Base-by-base conservation (phyloP, 108 stramenopile genomes). In the Cyclotella baltica region DNA sequence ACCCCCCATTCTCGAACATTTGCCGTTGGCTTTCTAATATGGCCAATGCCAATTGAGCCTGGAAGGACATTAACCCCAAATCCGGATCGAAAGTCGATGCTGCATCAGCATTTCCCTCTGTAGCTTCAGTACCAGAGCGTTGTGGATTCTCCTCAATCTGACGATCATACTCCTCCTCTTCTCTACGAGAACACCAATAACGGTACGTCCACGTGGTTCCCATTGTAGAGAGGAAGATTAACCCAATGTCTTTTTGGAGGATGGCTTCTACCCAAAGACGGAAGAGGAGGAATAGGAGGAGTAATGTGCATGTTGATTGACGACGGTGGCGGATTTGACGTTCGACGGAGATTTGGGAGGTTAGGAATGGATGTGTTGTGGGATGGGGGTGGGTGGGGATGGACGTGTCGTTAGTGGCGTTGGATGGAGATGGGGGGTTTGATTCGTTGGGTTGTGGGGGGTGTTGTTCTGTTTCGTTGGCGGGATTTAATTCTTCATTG, bases 21-120 rank as follows among this genome's bases (percentile, higher is more conserved):
- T 93, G 90, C 13, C 92, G 84, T 48, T 93, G 92, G 16, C 89
- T 90, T 62, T 96, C 89, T 75, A 96, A 85, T 62, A 96, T 96
- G 47, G 95, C 95, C 71, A 96, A 52, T n/a, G 95, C 95, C 72
- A 96, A 75, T 80, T 96, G 95, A 1, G 93, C 91, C 66, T 96
- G 95, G 75, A 96, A 96, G n/a, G 83, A 85, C 79, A 96, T 71
- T 33, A 89, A 51, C 33, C 87, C 84, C 52, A 95, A 81, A 46
- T 91, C 88, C 18, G 76, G 82, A 47, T 86, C 82, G 62, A 76
- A 74, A 46, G 73, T 74, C 18, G 80, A 76, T 23, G 86, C 72
- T 35, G 82, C 76, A 57, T 83, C 71, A 34, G 65, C 59, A 11
- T 37, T 64, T 23, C 67, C 23, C 20, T 40, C 56, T 0, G 30